Evolutionary conservation across 371 early-diverging fungal genomes (phyloP).

Genomic region (Vairimorpha necatrix): DNA sequence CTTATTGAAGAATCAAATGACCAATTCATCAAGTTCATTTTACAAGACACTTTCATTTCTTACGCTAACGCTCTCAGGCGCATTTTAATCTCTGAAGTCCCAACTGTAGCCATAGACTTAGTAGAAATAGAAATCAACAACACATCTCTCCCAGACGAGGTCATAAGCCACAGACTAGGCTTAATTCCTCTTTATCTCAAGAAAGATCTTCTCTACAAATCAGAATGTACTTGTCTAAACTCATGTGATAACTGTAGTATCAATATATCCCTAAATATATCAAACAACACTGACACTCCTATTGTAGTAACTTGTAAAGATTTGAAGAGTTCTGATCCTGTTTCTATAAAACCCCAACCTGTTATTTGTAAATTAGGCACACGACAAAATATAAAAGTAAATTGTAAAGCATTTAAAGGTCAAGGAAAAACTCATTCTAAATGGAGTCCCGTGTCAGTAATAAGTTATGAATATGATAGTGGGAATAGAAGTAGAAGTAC

Average conservation of each 20-base stretch:
- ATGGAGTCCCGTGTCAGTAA: slow-evolving; percentile 88
- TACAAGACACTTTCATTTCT: slow-evolving; percentile 82
- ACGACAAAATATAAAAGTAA: slow-evolving; percentile 80
- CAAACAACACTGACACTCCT: slow-evolving; percentile 13
- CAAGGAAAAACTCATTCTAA: slow-evolving; percentile 92
- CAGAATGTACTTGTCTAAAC: slow-evolving; percentile 67
- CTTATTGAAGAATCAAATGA: slow-evolving; percentile 28
- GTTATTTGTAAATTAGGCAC: slow-evolving; percentile 86
- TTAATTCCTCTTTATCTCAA: slow-evolving; percentile 88
- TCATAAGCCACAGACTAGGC: slow-evolving; percentile 89
- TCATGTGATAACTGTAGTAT: slow-evolving; percentile 84
- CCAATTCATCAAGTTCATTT: slow-evolving; percentile 39
- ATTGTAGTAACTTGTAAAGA: slow-evolving; percentile 57
- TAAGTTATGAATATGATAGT: slow-evolving; percentile 90
- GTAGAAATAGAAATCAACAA: slow-evolving; percentile 88
- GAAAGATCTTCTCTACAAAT: slow-evolving; percentile 67
- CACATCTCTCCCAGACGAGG: slow-evolving; percentile 87
- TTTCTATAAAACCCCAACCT: slow-evolving; percentile 76
- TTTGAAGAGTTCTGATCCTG: slow-evolving; percentile 69
- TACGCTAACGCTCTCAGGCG: slow-evolving; percentile 89
- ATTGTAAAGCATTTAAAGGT: slow-evolving; percentile 82
- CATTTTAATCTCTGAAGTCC: slow-evolving; percentile 76
- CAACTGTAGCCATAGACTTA: slow-evolving; percentile 76
- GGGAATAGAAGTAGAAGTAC: slow-evolving; percentile 81
- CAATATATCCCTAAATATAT: slow-evolving; percentile 70